Conservation (phyloP, 495 filamentous ascomycete genomes). For the Lophiotrema nucula region DNA sequence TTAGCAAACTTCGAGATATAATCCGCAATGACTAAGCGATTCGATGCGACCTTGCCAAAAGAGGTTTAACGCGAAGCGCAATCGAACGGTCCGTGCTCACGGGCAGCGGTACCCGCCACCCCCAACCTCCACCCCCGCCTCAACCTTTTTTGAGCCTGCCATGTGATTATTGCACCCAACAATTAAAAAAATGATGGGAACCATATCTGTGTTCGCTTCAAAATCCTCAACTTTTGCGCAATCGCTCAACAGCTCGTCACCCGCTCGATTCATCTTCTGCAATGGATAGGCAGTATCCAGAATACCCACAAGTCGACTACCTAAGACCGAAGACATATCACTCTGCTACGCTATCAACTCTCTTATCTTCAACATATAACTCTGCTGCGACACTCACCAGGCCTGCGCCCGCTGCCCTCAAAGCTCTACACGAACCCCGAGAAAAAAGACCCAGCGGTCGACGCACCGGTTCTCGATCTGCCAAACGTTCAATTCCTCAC, state of each 20-base stretch:
- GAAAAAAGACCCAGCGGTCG: background rate
- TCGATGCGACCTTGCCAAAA: too few species aligned
- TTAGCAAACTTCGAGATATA: too few species aligned
- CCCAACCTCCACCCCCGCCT: background rate
- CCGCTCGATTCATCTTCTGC: background rate
- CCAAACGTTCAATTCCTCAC: background rate
- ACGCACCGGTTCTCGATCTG: slow-evolving; percentile 2
- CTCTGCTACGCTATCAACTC: background rate
- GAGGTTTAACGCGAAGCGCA: too few species aligned
- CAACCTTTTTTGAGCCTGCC: background rate
- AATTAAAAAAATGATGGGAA: background rate
- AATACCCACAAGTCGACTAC: background rate
- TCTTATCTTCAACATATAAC: background rate
- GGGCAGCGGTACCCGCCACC: background rate
- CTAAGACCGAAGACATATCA: background rate
- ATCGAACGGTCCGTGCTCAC: too few species aligned
- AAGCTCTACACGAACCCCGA: background rate
- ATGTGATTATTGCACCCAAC: slow-evolving; percentile 1
- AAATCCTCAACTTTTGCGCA: background rate
- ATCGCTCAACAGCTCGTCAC: background rate
- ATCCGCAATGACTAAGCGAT: too few species aligned
- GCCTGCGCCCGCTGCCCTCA: background rate
- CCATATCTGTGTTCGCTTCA: background rate
- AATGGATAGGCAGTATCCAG: slow-evolving; percentile 7
- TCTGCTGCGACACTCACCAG: slow-evolving; percentile 1